Evolutionary conservation across 371 early-diverging fungal genomes (phyloP).

Genomic region (Globomyces sp.): DNA sequence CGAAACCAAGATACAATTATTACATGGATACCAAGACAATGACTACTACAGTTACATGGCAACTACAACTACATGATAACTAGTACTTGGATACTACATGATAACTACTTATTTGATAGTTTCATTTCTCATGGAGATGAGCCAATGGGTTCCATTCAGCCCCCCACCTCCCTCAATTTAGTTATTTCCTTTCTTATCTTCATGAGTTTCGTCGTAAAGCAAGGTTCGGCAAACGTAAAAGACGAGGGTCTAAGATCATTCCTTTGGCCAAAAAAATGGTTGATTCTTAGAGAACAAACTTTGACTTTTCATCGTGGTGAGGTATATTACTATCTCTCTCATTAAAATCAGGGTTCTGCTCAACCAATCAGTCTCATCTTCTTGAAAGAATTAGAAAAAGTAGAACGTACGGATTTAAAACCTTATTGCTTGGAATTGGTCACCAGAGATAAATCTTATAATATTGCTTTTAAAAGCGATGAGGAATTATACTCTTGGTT

Average conservation of each 20-base stretch:
- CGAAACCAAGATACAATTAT: too few species aligned
- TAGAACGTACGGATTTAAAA: constrained; percentile 80
- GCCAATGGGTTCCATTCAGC: too few species aligned
- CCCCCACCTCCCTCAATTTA: too few species aligned
- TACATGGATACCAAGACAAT: too few species aligned
- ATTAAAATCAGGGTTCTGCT: constrained; percentile 40
- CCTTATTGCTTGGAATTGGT: constrained; percentile 87
- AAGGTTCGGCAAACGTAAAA: constrained; percentile 60
- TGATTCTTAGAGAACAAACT: constrained; percentile 83
- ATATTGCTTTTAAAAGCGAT: constrained; percentile 84
- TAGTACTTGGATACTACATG: too few species aligned
- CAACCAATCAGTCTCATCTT: constrained; percentile 73
- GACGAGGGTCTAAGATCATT: constrained; percentile 86
- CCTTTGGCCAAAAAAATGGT: constrained; percentile 93
- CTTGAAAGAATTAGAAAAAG: constrained; percentile 81
- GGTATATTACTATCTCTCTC: constrained; percentile 41
- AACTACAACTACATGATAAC: too few species aligned
- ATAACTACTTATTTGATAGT: too few species aligned
- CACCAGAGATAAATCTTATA: constrained; percentile 83
- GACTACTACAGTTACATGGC: too few species aligned
- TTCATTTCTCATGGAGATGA: too few species aligned
- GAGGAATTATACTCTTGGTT: constrained; percentile 96
- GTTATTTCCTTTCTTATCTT: too few species aligned
- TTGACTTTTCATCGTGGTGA: constrained; percentile 92
- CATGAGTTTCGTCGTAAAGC: too few species aligned